Percentiles rank a stretch among this genome's conserved stretches.
These are phyloP conservation scores for Eucalyptus globulus DNA, from an alignment of 345 rosid genomes.

Conservation along the genomic window DNA sequence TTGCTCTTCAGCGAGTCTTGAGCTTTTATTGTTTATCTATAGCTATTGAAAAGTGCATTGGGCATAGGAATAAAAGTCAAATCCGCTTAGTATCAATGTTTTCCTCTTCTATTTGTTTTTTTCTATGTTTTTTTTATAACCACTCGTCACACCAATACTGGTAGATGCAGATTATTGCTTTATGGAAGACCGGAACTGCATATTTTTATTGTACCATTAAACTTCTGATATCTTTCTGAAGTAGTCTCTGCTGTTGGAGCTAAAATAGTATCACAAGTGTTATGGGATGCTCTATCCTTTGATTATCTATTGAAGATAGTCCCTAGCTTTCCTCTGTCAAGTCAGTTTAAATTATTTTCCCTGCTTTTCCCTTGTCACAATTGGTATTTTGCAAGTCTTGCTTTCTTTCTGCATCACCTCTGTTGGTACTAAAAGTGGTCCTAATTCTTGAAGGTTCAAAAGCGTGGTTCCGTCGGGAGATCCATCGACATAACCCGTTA, in stretches of 20 bases:
- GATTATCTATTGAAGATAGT: neutral
- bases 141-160: neutral
- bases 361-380: neutral
- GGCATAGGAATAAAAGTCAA: neutral
- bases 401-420: neutral
- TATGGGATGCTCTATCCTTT: neutral
- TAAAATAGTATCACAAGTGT: neutral
- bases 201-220: neutral
- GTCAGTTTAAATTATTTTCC: neutral
- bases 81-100: neutral
- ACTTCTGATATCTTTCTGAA: neutral
- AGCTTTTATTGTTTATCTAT: neutral
- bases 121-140: neutral
- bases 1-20: neutral
- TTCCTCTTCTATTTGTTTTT: neutral
- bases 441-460: slow-evolving; percentile 66
- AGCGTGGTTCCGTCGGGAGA: slow-evolving; percentile 95
- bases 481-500: slow-evolving; percentile 88
- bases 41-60: neutral
- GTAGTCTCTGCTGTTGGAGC: neutral
- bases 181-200: neutral
- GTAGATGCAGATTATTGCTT: neutral
- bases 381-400: neutral
- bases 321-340: neutral
- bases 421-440: neutral